Evolutionary conservation across 257 asterid species (phyloP).

Genomic region (Nicotiana knightiana): DNA sequence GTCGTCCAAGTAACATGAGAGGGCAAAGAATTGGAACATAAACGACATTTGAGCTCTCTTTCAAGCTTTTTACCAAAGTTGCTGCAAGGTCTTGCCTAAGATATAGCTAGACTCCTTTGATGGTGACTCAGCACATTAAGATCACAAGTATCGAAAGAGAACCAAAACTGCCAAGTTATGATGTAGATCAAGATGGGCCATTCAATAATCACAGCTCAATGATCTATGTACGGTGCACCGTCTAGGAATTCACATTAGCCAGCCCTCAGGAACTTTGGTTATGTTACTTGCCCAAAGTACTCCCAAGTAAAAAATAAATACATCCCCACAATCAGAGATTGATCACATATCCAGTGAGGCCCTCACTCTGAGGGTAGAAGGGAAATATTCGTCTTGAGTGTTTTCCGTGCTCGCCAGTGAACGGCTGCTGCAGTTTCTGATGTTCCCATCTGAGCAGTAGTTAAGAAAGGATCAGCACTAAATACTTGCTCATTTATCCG

Average conservation of each 20-base stretch:
- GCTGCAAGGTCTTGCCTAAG: neutral
- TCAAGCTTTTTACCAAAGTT: neutral
- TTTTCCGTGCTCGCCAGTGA: slow-evolving; percentile 86
- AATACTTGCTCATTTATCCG: neutral
- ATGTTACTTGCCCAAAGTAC: neutral
- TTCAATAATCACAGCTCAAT: neutral
- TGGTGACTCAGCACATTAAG: neutral
- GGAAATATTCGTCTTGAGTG: slow-evolving; percentile 30
- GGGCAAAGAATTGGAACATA: neutral
- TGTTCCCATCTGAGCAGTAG: slow-evolving; percentile 64
- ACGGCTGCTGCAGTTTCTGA: slow-evolving; percentile 87
- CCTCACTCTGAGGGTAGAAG: slow-evolving; percentile 15
- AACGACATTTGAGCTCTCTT: neutral
- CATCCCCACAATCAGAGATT: neutral
- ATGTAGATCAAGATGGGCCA: neutral
- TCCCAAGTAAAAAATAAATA: neutral
- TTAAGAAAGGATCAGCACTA: slow-evolving; percentile 1
- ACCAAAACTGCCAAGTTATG: neutral
- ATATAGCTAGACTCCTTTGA: neutral
- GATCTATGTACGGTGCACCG: neutral
- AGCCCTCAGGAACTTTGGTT: neutral
- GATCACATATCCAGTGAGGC: neutral
- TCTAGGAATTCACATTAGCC: neutral
- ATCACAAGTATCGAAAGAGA: neutral
- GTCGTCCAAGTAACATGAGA: neutral